Evolutionary conservation across 169 alveolate genomes (phyloP).

Genomic region (Theileria parva): DNA sequence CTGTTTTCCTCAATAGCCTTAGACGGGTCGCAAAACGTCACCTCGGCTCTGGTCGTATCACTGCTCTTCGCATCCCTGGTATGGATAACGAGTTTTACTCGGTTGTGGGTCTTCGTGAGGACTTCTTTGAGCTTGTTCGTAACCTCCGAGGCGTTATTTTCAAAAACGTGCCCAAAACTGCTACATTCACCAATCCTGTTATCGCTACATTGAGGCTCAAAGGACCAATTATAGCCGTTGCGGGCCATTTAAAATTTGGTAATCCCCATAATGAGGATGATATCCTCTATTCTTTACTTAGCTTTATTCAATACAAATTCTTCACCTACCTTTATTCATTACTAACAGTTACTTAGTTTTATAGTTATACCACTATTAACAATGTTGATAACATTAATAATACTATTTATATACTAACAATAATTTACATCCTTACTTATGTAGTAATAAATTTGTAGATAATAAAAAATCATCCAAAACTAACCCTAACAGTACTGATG

Average conservation of each 20-base stretch:
- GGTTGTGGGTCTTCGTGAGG: slow-evolving; percentile 78
- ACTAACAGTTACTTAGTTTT: no score
- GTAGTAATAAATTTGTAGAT: slow-evolving; percentile 69
- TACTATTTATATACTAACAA: slow-evolving; percentile 65
- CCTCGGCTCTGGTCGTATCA: slow-evolving; percentile 79
- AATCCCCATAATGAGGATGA: slow-evolving; percentile 54
- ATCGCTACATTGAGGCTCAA: slow-evolving; percentile 74
- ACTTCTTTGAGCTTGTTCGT: slow-evolving; percentile 73
- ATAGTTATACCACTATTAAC: no score
- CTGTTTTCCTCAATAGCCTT: slow-evolving; percentile 80
- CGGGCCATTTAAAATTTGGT: slow-evolving; percentile 79
- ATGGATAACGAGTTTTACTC: slow-evolving; percentile 77
- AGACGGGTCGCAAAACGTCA: slow-evolving; percentile 78
- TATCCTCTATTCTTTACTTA: slow-evolving; percentile 54
- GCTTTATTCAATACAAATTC: slow-evolving; percentile 69
- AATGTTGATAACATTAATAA: no score
- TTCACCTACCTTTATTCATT: no score
- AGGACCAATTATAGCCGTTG: slow-evolving; percentile 86
- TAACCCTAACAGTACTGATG: slow-evolving; percentile 57
- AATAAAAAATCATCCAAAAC: slow-evolving; percentile 67
- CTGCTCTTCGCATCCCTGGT: slow-evolving; percentile 82
- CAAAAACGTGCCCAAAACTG: slow-evolving; percentile 76
- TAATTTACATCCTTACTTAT: no score
- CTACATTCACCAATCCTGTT: slow-evolving; percentile 75
- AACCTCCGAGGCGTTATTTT: slow-evolving; percentile 76